Base-by-base conservation (phyloP, 23 red algal species). In the Agarophyton chilense region DNA sequence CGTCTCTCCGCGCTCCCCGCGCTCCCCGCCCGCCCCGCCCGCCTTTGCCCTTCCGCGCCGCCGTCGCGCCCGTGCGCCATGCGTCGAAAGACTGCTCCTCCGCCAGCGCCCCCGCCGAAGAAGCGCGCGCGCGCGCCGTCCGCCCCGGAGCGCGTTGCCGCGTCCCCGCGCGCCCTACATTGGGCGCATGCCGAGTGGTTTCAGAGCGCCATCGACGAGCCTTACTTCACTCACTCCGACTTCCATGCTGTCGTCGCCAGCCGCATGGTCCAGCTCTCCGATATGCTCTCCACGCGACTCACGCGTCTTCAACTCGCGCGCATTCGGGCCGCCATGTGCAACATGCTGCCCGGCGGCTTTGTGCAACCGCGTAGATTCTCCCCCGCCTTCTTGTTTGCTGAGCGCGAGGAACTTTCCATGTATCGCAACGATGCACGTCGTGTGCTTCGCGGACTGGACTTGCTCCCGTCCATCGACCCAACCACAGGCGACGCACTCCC, bases 281-380 rank as follows among this genome's bases (percentile, higher is more conserved):
- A 58, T 24, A 52, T 58, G 39, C 85, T 89, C 41, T 60, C 71
- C 34, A n/a, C 68, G 38, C 63, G 58, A 18, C 51, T 78, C 47
- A 81, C 88, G 10, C 74, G 88, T 5, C 25, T 50, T 21, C 68
- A 67, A 41, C 71, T 79, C 53, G 36, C 46, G 21, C 91, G 91
- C 42, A 58, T 86, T 36, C 91, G 91, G 49, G 80, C 79, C 38
- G 80, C 73, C 34, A 94, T 94, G 91, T 94, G 91, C 70, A 78
- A 51, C 38, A 81, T 71, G 35, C 47, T 94, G 49, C 91, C 91
- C 22, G 81, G 52, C 44, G 81, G 82, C 16, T 91, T 72, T 82
- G 88, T 73, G 46, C 67, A 67, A 8, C 91, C 91, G 0, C 60
- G 91, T 32, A 64, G 91, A 25, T 68, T 94, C 47, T 86, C 79